Evolutionary conservation across 2,329 filamentous ascomycete species (phyloP), one percentile per base, ranked within the genome.

Genomic region (Anisogramma anomala): DNA sequence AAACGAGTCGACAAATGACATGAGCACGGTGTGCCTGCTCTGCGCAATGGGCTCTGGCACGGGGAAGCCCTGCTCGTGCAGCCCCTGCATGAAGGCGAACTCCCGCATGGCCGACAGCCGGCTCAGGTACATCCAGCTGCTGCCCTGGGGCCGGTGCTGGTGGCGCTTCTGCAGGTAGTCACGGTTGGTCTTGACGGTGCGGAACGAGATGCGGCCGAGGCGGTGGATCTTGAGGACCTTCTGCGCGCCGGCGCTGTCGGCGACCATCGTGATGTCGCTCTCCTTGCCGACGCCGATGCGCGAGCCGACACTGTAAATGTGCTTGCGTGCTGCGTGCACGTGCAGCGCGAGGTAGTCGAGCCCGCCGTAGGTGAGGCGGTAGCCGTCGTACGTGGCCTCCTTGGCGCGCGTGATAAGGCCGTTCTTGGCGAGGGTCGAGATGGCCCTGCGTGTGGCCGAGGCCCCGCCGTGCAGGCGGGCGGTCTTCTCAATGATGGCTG

Each of bases 111-210:
- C 91, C 6, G 93, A 88, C 26, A 98, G 71, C 30, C 86, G 74
- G 10, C 85, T 94, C 62, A 98, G 85, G 61, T 98, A 95, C 88
- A 96, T 95, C 91, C 91, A 98, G 31, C 84, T 91, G 4, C 79
- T 87, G 13, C 81, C 81, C 43, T 23, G n/a, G n/a, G n/a, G n/a
- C n/a, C n/a, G n/a, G n/a, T n/a, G 22, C 22, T 71, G 58, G 14
- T 63, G 72, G 27, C 14, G 13, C 44, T 81, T 74, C 52, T 83
- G 81, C 41, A 96, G 77, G 62, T 98, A 98, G 63, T 98, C 91
- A 51, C 91, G 77, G 65, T 96, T 96, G 20, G 84, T 80, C 64
- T 94, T 94, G 56, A 98, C 89, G 28, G 86, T 88, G 53, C 93
- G 83, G 68, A 98, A 98, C 23, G 88, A 95, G 54, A 98, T 94